Evolutionary conservation across 2,329 filamentous ascomycete species (phyloP).

Genomic region (Xylariales sp.): DNA sequence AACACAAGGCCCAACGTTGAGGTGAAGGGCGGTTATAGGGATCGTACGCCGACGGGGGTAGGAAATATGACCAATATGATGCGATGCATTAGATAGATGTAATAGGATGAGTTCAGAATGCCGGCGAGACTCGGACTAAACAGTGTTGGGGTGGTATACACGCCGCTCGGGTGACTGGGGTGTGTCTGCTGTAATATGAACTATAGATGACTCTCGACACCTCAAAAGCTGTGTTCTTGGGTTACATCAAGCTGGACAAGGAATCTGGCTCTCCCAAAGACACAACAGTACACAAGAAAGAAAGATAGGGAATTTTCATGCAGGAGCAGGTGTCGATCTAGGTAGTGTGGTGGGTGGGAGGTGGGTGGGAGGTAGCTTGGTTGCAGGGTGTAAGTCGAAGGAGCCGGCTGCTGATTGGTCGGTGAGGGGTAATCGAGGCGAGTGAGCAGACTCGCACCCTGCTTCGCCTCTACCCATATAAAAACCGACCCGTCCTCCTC

Average conservation of each 20-base stretch:
- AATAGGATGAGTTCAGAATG: background rate
- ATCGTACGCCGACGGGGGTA: slow-evolving; percentile 1
- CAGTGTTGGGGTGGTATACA: background rate
- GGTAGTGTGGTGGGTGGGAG: slow-evolving; percentile 34
- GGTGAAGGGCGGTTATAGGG: background rate
- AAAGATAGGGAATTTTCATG: slow-evolving; percentile 17
- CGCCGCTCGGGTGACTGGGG: background rate
- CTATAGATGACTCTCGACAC: slow-evolving; percentile 12
- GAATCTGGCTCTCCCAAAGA: slow-evolving; percentile 14
- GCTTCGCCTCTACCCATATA: slow-evolving; percentile 47
- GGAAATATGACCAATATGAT: background rate
- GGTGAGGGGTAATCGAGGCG: slow-evolving; percentile 33
- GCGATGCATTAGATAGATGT: slow-evolving; percentile 2
- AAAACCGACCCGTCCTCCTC: slow-evolving; percentile 43
- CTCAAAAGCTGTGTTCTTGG: slow-evolving; percentile 2
- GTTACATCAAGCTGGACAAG: slow-evolving; percentile 25
- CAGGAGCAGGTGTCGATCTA: slow-evolving; percentile 32
- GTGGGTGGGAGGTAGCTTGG: slow-evolving; percentile 33
- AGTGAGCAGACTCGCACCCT: slow-evolving; percentile 39
- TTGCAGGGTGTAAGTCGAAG: slow-evolving; percentile 39
- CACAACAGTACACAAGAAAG: background rate
- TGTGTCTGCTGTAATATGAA: background rate
- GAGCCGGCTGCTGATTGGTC: slow-evolving; percentile 42
- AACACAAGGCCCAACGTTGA: background rate
- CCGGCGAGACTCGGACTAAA: background rate